Percentiles rank a stretch among this genome's conserved stretches.
These are phyloP conservation scores for Ophiocordyceps australis DNA, from an alignment of 2,329 filamentous ascomycete species.

Conservation along the genomic window DNA sequence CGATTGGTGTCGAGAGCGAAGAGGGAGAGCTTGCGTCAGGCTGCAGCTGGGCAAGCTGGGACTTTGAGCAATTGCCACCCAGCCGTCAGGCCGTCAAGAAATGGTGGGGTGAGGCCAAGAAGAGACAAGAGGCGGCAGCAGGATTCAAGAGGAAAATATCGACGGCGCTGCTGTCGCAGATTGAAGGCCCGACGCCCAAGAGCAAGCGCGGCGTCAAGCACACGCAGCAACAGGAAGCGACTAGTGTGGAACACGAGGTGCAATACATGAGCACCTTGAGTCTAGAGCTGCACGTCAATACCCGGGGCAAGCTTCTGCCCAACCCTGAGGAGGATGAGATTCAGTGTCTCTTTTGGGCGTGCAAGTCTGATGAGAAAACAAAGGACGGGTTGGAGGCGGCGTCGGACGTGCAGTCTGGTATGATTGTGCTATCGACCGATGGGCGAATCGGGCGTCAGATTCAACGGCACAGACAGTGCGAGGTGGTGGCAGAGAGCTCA, in stretches of 20 bases:
- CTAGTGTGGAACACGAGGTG: conserved; percentile 63
- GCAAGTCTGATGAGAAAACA: conserved; percentile 51
- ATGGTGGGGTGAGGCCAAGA: conserved; percentile 37
- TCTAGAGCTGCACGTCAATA: conserved; percentile 82
- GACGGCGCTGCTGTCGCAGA: conserved; percentile 50
- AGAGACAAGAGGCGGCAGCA: conserved; percentile 6
- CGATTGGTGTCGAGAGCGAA: too few relatives aligned
- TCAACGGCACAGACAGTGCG: conserved; percentile 37
- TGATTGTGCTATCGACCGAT: conserved; percentile 52
- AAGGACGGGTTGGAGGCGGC: conserved; percentile 19
- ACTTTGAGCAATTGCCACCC: conserved; percentile 55
- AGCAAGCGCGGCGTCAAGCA: conserved; percentile 74
- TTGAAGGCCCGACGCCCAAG: conserved; percentile 73
- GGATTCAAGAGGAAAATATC: too few relatives aligned
- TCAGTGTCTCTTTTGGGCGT: conserved; percentile 75
- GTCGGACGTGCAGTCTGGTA: conserved; percentile 42
- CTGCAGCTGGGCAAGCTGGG: conserved; percentile 51
- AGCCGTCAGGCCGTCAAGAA: conserved; percentile 45
- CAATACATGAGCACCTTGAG: conserved; percentile 97
- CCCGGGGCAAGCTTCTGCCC: conserved; percentile 59
- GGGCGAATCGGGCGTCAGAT: conserved; percentile 41
- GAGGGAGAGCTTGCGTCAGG: too few relatives aligned
- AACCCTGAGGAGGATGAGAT: conserved; percentile 87
- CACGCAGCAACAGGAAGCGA: conserved; percentile 56
- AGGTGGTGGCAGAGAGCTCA: conserved; percentile 55